Base-by-base conservation (phyloP, 2,329 filamentous ascomycete species). In the Exophiala dermatitidis region DNA sequence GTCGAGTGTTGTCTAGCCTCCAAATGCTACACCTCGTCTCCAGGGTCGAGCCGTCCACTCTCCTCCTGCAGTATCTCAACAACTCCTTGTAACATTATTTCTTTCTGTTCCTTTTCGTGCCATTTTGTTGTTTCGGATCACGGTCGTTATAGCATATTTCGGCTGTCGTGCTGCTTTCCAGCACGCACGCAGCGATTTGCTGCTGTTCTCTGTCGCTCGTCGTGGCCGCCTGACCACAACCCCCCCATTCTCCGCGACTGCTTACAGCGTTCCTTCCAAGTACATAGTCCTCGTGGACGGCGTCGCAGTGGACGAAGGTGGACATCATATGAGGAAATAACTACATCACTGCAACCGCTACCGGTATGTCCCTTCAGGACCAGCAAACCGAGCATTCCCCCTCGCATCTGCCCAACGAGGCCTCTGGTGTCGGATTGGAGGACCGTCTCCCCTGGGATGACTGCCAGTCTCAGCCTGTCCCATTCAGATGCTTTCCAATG, bases 81-180 rank as follows among this genome's bases (percentile, higher is more conserved):
- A 40, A 40, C 51, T 34, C 41, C 48, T 42, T 59, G 57, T 59
- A 59, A 44, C 54, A 59, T 52, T 51, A 57, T 50, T 51, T 36
- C 42, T n/a, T 45, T 45, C 42, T 19, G n/a, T 59, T 52, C 48
- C 50, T 38, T 54, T 57, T 53, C 48, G 47, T 47, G 44, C 48
- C 31, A 32, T 48, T 45, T 55, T 10, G 28, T 45, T 52, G 26
- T 50, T 48, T 55, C 50, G 32, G 47, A 46, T 45, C 43, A 59
- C 57, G 50, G 57, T 59, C 54, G 19, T 59, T 59, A 59, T 56
- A 54, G 57, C 50, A 52, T 49, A 52, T 43, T 28, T 32, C 46
- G 29, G 48, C 50, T 48, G 55, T 29, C 32, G 56, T 57, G 57
- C 51, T 59, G 52, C 54, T 46, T 41, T 9, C 19, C 28, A 36